Base-by-base conservation (phyloP, 2,329 filamentous ascomycete species). In the Exophiala mesophila region DNA sequence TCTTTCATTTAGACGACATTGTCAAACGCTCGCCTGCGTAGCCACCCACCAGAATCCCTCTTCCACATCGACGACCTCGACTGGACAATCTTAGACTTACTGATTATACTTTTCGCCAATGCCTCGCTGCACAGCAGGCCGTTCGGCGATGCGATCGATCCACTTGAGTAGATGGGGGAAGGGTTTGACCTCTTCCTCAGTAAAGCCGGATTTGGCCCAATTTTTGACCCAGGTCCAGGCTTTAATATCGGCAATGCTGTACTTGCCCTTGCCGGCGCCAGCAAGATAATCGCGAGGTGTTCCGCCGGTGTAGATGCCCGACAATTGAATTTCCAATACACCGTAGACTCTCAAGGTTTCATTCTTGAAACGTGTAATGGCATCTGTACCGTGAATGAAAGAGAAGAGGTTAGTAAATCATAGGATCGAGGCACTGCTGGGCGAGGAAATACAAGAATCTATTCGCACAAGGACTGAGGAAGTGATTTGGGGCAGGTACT, bases 271-370 rank as follows among this genome's bases (percentile, higher is more conserved):
- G 1, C 71, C 72, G 7, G 68, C 67, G 1, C 73, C 74, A 15
- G 71, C 73, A 2, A 77, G 61, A 47, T 75, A 77, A 5, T 77
- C 71, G 9, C 69, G 59, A 9, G 67, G 63, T 44, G 69, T 59
- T 7, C 67, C 70, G 10, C 68, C 70, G 2, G 65, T 69, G 55
- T 71, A 75, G 51, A 73, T 74, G 10, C 74, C 74, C 0, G 64
- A 69, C 1, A 76, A 61, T 7, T 67, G 71, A 43, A 76, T 72
- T 45, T 76, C 73, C n/a, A 76, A 63, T n/a, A 77, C 74, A 37
- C 70, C 72, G 50, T 64, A 76, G 8, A 76, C 68, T 4, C 73
- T 67, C 2, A 73, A 60, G 2, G 67, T 71, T 54, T 76, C 72
- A 38, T 74, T 76, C 36, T 59, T 62, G 65, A 72, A 77, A 24